Evolutionary conservation across 805 yeast species (phyloP).

Genomic region (Suhomyces prunicola): DNA sequence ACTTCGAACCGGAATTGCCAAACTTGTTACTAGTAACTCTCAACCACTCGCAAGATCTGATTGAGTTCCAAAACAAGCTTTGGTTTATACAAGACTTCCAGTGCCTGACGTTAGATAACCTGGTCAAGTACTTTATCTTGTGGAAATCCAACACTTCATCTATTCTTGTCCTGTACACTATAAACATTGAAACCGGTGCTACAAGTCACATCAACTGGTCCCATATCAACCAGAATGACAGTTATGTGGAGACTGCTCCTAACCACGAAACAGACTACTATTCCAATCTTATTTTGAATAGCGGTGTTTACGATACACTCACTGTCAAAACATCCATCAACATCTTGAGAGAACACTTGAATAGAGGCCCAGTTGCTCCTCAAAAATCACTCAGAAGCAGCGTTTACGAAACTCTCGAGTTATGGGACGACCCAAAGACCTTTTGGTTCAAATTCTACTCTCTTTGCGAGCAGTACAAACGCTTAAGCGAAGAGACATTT

Average conservation of each 20-base stretch:
- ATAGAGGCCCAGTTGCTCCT: slow-evolving; percentile 12
- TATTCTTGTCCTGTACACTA: slow-evolving; percentile 12
- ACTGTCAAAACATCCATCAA: slow-evolving; percentile 52
- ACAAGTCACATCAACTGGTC: slow-evolving; percentile 14
- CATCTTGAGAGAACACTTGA: slow-evolving; percentile 43
- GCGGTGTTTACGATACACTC: slow-evolving; percentile 45
- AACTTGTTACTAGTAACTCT: slow-evolving; percentile 2
- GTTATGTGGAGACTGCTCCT: slow-evolving; percentile 20
- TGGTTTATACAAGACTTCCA: slow-evolving; percentile 48
- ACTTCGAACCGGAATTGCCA: slow-evolving; percentile 20
- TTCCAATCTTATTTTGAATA: slow-evolving; percentile 45
- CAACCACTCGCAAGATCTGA: background rate
- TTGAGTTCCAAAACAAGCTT: slow-evolving; percentile 11
- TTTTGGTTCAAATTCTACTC: slow-evolving; percentile 71
- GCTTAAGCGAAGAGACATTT: slow-evolving; percentile 57
- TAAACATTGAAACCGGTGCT: slow-evolving; percentile 14
- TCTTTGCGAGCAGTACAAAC: slow-evolving; percentile 68
- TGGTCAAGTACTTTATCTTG: slow-evolving; percentile 32
- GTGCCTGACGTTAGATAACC: background rate
- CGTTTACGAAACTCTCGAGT: slow-evolving; percentile 23
- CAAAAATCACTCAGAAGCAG: slow-evolving; percentile 21
- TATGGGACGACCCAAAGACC: slow-evolving; percentile 14
- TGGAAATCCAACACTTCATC: slow-evolving; percentile 67
- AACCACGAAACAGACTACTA: slow-evolving; percentile 37
- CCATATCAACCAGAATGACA: slow-evolving; percentile 9